These are phyloP conservation scores for Stereum hirsutum DNA, from an alignment of 1,284 basidiomycete species.

Conservation along the genomic window DNA sequence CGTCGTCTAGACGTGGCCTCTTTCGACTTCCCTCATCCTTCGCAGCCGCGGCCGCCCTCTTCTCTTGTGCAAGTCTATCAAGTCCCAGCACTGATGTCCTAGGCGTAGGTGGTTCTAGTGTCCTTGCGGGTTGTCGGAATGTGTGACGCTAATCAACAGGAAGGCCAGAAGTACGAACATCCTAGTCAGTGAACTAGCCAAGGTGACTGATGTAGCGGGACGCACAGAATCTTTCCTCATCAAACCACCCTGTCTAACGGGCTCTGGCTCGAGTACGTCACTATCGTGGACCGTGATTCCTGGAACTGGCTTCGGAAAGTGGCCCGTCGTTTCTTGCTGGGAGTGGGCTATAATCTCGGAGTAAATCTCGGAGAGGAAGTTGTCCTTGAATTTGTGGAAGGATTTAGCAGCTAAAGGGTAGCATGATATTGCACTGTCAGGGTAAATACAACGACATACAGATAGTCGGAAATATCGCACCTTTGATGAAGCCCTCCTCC, in stretches of 20 bases:
- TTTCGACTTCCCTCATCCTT: conserved; percentile 51
- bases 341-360: conserved; percentile 51
- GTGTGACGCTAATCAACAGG: conserved; percentile 49
- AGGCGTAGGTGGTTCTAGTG: conserved; percentile 65
- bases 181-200: not conserved
- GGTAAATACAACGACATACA: no score
- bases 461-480: conserved; percentile 19
- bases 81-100: conserved; percentile 75
- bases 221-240: conserved; percentile 59
- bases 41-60: conserved; percentile 48
- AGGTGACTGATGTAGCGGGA: conserved; percentile 5
- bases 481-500: conserved; percentile 54
- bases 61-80: conserved; percentile 82
- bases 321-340: conserved; percentile 52
- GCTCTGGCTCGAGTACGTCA: conserved; percentile 77
- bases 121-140: conserved; percentile 65
- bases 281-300: conserved; percentile 76
- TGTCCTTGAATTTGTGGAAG: conserved; percentile 80
- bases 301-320: conserved; percentile 45
- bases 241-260: conserved; percentile 67
- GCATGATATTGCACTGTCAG: conserved; percentile 10
- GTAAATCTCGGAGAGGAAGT: conserved; percentile 49
- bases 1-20: conserved; percentile 52
- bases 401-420: conserved; percentile 53
- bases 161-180: no score